A percentile compares a stretch with the other conserved stretches of the same genome.
Evolutionary conservation across 208 protist species (phyloP).

Genomic region (Herpetomonas muscarum): DNA sequence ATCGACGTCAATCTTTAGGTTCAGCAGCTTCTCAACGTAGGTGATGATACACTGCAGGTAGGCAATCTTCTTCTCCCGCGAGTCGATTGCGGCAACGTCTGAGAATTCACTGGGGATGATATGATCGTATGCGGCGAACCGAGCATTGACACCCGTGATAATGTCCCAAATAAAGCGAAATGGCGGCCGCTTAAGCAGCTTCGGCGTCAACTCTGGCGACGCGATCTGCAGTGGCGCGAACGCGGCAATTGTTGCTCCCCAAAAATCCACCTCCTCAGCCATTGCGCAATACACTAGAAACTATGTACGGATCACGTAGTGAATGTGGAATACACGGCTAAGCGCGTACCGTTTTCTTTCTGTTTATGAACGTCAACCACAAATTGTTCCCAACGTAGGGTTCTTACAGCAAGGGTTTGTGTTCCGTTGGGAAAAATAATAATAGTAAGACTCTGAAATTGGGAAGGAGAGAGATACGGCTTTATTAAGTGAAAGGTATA

Average conservation of each 20-base stretch:
- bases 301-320: too few species aligned
- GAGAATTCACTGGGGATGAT: slow-evolving; percentile 54
- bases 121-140: slow-evolving; percentile 69
- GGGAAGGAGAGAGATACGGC: too few species aligned
- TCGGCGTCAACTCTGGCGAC: background rate
- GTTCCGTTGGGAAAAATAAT: too few species aligned
- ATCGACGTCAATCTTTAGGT: slow-evolving; percentile 66
- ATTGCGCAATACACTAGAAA: too few species aligned
- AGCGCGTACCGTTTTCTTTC: background rate
- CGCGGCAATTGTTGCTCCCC: too few species aligned
- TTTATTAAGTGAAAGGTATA: too few species aligned
- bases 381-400: too few species aligned
- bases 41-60: slow-evolving; percentile 72
- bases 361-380: background rate
- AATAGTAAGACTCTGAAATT: too few species aligned
- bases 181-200: background rate
- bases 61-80: slow-evolving; percentile 86
- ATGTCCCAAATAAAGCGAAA: slow-evolving; percentile 38
- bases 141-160: slow-evolving; percentile 60
- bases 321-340: too few species aligned
- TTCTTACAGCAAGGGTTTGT: too few species aligned
- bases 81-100: slow-evolving; percentile 55
- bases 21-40: slow-evolving; percentile 67
- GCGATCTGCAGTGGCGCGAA: too few species aligned
- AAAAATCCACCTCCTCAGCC: too few species aligned